Evolutionary conservation across 768 basidiomycete species (phyloP), one percentile per base, ranked within the genome.

Genomic region (Collybia sordida): DNA sequence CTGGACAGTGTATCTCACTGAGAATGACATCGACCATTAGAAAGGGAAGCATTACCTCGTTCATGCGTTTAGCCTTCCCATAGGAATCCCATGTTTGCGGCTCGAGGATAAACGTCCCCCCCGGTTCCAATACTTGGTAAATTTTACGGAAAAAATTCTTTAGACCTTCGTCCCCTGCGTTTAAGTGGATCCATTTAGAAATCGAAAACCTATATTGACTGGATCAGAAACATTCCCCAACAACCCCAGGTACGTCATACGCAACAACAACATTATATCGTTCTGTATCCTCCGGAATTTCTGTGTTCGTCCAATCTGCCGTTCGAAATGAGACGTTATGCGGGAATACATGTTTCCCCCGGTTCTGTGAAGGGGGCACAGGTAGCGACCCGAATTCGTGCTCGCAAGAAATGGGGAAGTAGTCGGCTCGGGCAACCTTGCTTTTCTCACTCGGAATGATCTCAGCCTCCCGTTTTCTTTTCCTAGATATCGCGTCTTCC

Each of bases 121-220:
- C 85, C 0, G 77, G 68, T n/a, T 66, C 71, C 14, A 97, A 72
- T 2, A 79, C 75, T 22, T 64, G 59, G 54, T 82, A 69, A 0
- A 85, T 80, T 36, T 83, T 80, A 2, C 62, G 68, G 59, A 96
- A 95, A 65, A 94, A 91, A 0, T 55, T 50, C 28, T 64, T 56
- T n/a, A 96, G 58, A 0, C 83, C 93, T 0, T 79, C 78, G 59
- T 97, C 93, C 8, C 88, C 87, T 9, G 74, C 72, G 55, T 93
- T 85, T 8, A 96, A 72, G 65, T 96, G 93, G 24, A 95, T 90
- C 93, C 93, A 96, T 67, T 94, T 96, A 0, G 92, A 82, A 38
- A 95, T 68, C 0, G 93, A 95, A 56, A 96, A 83, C 1, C 91
- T 93, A 61, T 3, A 25, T 36, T 35, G 17, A 23, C 11, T 31